Base-by-base conservation (phyloP, 2,329 filamentous ascomycete genomes). In the Aspergillus niger region DNA sequence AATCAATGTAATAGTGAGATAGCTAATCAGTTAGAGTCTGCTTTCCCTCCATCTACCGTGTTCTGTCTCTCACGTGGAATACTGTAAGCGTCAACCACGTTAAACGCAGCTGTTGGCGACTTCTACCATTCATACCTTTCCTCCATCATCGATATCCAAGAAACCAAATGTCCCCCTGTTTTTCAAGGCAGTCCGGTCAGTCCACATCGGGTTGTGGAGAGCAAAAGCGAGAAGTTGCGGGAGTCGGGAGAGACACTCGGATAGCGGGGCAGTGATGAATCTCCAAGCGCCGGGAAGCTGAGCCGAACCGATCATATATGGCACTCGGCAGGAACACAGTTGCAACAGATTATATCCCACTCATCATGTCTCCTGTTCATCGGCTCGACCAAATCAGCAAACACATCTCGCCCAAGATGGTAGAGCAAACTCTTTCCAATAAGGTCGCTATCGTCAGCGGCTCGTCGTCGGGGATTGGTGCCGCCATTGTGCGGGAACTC, bases 401-500 rank as follows among this genome's bases (percentile, higher is more conserved):
- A 3, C 51, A 54, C 24, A 1, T 54, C 20, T 3, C 20, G 6
- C 32, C 51, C 20, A 41, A 15, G 8, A 54, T 57, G 43, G 30
- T 32, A 11, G 50, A 52, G 6, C 50, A 49, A 52, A 53, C 55
- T 24, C 59, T 62, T 1, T 5, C 11, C 6, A 61, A 59, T 3
- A 69, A 69, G 38, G 67, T 69, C 8, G 69, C 69, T 49, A 65
- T 70, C n/a, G 58, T 70, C n/a, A 70, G 59, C 51, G 67, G 67
- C 28, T 70, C 67, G 10, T 65, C 60, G 7, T 65, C 67, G 0
- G 69, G 69, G 2, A 70, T 70, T 38, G 69, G 67, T 11, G 65
- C 64, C 1, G 69, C 67, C 6, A 69, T 70, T 39, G 65, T 64
- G 7, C 58, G 63, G 26, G 80, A 81, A 55, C 72, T 83, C 2